Base-by-base conservation (phyloP, 192 early-diverging fungal genomes). In the Linnemannia elongata region DNA sequence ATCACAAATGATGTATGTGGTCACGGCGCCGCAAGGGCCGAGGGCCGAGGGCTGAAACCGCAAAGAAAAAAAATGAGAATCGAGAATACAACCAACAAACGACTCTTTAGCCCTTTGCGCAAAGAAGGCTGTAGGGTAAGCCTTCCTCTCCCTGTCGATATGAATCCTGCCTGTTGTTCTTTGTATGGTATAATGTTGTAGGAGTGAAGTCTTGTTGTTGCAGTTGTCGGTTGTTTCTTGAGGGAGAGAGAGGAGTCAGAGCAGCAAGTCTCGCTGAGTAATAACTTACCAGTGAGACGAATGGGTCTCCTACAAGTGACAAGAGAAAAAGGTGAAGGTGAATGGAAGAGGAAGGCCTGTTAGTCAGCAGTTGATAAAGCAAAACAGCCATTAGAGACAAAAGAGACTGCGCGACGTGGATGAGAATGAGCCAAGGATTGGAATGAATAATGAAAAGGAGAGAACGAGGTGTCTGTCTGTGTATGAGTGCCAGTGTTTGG, bases 231-330 rank as follows among this genome's bases (percentile, higher is more conserved):
- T 9, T 30, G 57, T 60, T 10, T 6, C 30, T 66, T 66, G 60
- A 4, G 24, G n/a, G 55, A 27, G 55, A 9, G 9, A 33, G 17
- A 27, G 17, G 60, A 66, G 60, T 35, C 27, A 66, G 12, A 60
- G 60, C 49, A 52, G 49, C 5, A 22, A 33, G 60, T 66, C 60
- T 66, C 30, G 60, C 60, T 66, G 60, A 66, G 60, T 66, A 35
- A 20, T 52, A 33, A 22, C 81, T 80, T 89, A 89, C 88, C 83
- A 45, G 83, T 82, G 45, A 88, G 72, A 66, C 85, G 83, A 78
- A 82, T 87, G 4, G 88, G 69, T 38, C 75, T 68, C 68, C 83
- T 79, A 68, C 7, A 41, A 27, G 30, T 49, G 66, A 9, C 33
- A 78, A 79, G 38, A 36, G 12, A 39, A 30, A 4, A 76, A 41